Base-by-base conservation (phyloP, 768 basidiomycete genomes). In the Amyloporia xantha region DNA sequence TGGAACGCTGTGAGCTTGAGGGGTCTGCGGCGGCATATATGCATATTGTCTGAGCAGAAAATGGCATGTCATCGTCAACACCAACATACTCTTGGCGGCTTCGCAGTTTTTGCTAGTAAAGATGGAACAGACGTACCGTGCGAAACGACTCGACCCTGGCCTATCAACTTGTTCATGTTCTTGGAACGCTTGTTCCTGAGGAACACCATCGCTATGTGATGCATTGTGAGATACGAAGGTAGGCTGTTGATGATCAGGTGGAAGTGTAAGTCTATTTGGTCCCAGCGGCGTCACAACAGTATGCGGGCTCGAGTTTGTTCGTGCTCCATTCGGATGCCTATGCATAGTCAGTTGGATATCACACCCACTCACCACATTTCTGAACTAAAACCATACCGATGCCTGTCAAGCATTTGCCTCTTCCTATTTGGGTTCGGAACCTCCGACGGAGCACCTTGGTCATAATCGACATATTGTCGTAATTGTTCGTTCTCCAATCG, bases 191-290 rank as follows among this genome's bases (percentile, higher is more conserved):
- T 54, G 56, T 15, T 11, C 24, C 15, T 21, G 5, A 26, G 39
- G 23, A 5, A 17, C 26, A 21, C 26, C 24, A 27, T 17, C 17
- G 5, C 24, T 44, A 15, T 26, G 24, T n/a, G 15, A 19, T 13
- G 19, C 44, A 13, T 37, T 15, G 40, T 48, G 30, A 24, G 56
- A 47, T 30, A 49, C 13, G 50, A 72, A 68, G 27, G 65, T 69
- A 6, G 79, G 76, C 37, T 71, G 68, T 27, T 75, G 75, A 56
- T 83, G 84, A 37, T 75, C 73, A 11, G 71, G 77, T 15, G 81
- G 82, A 19, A 88, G 69, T 2, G 86, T 90, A 28, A 90, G 71
- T 61, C 88, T 68, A 55, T 76, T 67, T 21, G 84, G 84, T 17
- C 73, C 82, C 10, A 77, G 49, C 15, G 83, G 81, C 1, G 78